These are phyloP conservation scores for Termitomyces eurrhizus DNA, from an alignment of 768 basidiomycete genomes.

Conservation along the genomic window DNA sequence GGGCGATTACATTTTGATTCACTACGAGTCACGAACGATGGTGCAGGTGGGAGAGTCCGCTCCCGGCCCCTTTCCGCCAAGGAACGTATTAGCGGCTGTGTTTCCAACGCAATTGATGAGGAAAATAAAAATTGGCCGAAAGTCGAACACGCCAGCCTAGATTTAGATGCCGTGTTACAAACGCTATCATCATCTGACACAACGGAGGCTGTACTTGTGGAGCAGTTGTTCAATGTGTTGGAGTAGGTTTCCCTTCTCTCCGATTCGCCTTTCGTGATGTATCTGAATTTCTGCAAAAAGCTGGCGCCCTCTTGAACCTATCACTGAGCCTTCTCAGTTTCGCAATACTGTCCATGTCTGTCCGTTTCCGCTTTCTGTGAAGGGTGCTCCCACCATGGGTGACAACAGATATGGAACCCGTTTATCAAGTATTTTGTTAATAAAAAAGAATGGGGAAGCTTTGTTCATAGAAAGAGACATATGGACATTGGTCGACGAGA, in stretches of 20 bases:
- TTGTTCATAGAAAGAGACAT: constrained; percentile 71
- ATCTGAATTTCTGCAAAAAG: constrained; percentile 32
- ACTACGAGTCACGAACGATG: constrained; percentile 63
- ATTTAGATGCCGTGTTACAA: constrained; percentile 42
- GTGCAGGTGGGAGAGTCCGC: constrained; percentile 58
- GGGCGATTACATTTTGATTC: constrained; percentile 44
- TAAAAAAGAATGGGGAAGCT: constrained; percentile 55
- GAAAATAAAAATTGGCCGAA: constrained; percentile 68
- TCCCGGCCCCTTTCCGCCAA: constrained; percentile 46
- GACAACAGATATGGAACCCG: constrained; percentile 60
- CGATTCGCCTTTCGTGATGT: constrained; percentile 15
- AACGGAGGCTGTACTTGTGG: constrained; percentile 51
- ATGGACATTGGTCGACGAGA: constrained; percentile 48
- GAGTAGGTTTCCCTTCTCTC: constrained; percentile 47
- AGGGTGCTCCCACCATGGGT: constrained; percentile 16
- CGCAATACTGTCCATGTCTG: constrained; percentile 60
- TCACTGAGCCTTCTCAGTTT: constrained; percentile 48
- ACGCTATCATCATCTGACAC: constrained; percentile 30
- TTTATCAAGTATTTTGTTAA: constrained; percentile 65
- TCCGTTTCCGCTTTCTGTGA: constrained; percentile 41
- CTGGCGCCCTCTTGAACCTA: constrained; percentile 41
- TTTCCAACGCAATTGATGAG: constrained; percentile 79
- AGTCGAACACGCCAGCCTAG: constrained; percentile 52
- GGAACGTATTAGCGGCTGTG: constrained; percentile 50
- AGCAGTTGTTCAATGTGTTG: constrained; percentile 61